A percentile compares a stretch with the other conserved stretches of the same genome.
These are phyloP conservation scores for Hyaloscypha variabilis DNA, from an alignment of 495 filamentous ascomycete species.

Conservation along the genomic window DNA sequence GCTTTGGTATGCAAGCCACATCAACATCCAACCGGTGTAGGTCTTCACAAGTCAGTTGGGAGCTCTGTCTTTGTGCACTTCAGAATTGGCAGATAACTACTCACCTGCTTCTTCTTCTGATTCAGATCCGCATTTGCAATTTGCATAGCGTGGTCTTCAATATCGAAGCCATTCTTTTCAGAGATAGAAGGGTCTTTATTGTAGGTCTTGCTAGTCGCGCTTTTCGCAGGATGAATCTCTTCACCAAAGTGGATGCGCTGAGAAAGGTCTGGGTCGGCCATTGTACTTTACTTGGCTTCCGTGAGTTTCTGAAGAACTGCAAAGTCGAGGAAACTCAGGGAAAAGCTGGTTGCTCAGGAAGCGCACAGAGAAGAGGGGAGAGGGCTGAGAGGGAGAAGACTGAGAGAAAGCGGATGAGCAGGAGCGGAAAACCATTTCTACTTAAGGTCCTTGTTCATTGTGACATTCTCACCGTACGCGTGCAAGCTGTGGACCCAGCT, in stretches of 20 bases:
- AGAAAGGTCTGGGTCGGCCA: conserved; percentile 19
- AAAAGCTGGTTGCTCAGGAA: not conserved
- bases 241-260: conserved; percentile 26
- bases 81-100: conserved; percentile 4
- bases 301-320: not conserved
- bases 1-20: conserved; percentile 50
- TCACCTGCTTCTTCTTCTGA: conserved; percentile 38
- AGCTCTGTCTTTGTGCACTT: not conserved
- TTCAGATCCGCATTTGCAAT: conserved; percentile 36
- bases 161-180: conserved; percentile 24
- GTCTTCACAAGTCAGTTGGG: conserved; percentile 30
- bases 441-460: not conserved
- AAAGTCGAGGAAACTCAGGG: not conserved
- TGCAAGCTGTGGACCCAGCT: not conserved
- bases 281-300: not conserved
- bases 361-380: not conserved
- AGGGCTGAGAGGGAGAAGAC: not conserved
- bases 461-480: not conserved
- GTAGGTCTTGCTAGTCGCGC: not conserved
- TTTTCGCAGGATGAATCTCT: conserved; percentile 26
- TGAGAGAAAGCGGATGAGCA: not conserved
- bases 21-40: conserved; percentile 43
- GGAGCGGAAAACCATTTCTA: not conserved
- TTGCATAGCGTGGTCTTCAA: conserved; percentile 22
- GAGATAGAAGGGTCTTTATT: conserved; percentile 13